phyloP scores from a whole-genome alignment of 108 stramenopile genomes.

The Skeletonema costatum region DNA sequence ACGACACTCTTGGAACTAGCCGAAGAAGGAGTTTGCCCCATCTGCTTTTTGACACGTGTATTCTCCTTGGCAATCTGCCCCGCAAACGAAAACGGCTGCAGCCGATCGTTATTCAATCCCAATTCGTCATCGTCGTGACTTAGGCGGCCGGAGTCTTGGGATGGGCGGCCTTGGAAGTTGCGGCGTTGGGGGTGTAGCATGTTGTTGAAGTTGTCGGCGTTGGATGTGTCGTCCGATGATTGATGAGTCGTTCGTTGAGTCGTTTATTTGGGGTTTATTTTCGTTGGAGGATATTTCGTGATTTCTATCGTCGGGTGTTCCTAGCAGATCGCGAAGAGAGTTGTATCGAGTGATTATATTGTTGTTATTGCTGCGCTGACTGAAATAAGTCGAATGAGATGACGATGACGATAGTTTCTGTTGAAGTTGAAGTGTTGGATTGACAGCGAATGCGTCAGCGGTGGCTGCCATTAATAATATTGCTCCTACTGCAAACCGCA shows the following conservation, averaged over 20 bases:
- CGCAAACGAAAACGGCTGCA: conserved; percentile 21
- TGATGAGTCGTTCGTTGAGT: background rate
- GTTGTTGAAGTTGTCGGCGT: background rate
- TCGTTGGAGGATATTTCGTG: background rate
- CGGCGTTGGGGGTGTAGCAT: background rate
- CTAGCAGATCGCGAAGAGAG: background rate
- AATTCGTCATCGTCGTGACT: conserved; percentile 12
- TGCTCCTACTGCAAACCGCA: too few species aligned
- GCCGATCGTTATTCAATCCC: conserved; percentile 25
- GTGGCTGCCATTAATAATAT: too few species aligned
- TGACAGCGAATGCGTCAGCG: too few species aligned
- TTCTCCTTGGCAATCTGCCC: background rate
- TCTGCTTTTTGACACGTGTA: background rate
- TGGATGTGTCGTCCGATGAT: background rate
- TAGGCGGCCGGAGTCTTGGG: background rate
- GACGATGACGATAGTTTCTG: too few species aligned
- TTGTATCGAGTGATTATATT: background rate
- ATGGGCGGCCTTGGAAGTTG: background rate
- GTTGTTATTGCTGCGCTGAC: background rate
- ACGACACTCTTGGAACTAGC: too few species aligned
- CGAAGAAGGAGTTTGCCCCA: too few species aligned
- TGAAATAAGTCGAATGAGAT: too few species aligned
- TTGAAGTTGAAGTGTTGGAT: too few species aligned
- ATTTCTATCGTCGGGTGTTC: background rate
- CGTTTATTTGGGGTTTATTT: background rate